Evolutionary conservation across 2,329 filamentous ascomycete genomes (phyloP).

Genomic region (Fusarium robinianum): DNA sequence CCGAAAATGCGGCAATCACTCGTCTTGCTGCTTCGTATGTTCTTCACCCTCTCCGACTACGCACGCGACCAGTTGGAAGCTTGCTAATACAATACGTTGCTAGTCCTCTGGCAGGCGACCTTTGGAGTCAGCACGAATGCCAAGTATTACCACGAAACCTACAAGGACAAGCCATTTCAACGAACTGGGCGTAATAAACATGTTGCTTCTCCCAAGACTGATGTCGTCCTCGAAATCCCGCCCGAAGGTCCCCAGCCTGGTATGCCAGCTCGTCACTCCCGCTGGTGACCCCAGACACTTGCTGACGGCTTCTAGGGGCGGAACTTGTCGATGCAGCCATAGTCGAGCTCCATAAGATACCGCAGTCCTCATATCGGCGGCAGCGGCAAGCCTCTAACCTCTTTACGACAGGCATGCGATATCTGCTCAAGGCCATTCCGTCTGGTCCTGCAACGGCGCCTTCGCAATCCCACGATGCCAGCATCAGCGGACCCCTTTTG

Average conservation of each 20-base stretch:
- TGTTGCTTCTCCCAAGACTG: slow-evolving; percentile 39
- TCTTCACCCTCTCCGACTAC: slow-evolving; percentile 1
- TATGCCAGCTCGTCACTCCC: slow-evolving; percentile 31
- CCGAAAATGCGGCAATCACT: slow-evolving; percentile 48
- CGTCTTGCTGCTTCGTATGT: slow-evolving; percentile 49
- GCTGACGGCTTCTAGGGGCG: slow-evolving; percentile 46
- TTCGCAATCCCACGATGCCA: slow-evolving; percentile 43
- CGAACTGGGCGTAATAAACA: slow-evolving; percentile 39
- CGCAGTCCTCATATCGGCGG: slow-evolving; percentile 50
- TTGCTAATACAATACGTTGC: slow-evolving; percentile 30
- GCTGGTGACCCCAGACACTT: slow-evolving; percentile 6
- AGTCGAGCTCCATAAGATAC: slow-evolving; percentile 54
- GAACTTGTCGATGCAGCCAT: slow-evolving; percentile 59
- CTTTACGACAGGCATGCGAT: slow-evolving; percentile 47
- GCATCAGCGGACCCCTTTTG: slow-evolving; percentile 49
- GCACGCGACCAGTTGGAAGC: slow-evolving; percentile 30
- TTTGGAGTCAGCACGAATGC: slow-evolving; percentile 45
- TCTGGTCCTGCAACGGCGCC: slow-evolving; percentile 54
- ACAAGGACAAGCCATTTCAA: slow-evolving; percentile 38
- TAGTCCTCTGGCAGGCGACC: slow-evolving; percentile 55
- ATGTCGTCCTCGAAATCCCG: slow-evolving; percentile 37
- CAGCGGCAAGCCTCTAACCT: slow-evolving; percentile 52
- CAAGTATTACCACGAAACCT: slow-evolving; percentile 44
- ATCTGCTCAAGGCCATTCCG: slow-evolving; percentile 54
- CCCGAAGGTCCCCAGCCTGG: slow-evolving; percentile 44